These are phyloP conservation scores for Acanthamoeba sp. DNA, from an alignment of 208 protist genomes.

Conservation along the genomic window DNA sequence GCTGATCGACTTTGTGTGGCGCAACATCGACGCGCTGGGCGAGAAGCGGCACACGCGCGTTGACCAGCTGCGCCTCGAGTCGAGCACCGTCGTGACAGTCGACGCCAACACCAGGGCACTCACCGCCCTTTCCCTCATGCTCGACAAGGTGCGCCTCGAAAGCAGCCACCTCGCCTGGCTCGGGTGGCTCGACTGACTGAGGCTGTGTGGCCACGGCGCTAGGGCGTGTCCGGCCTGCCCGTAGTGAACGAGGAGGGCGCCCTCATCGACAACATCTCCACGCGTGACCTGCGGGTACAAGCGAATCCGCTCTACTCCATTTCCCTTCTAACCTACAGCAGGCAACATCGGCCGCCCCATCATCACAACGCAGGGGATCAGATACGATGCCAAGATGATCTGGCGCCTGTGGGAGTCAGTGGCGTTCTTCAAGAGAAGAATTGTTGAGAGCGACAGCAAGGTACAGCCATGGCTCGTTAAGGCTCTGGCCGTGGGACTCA, in stretches of 20 bases:
- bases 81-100: neutral
- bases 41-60: neutral
- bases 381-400: slow-evolving; percentile 11
- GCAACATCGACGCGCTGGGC: slow-evolving; percentile 6
- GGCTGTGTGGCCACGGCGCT: neutral
- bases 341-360: too few relatives aligned
- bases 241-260: neutral
- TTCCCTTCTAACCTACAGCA: too few relatives aligned
- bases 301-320: neutral
- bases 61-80: neutral
- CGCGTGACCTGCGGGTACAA: neutral
- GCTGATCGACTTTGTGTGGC: slow-evolving; percentile 23
- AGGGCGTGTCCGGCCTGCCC: neutral
- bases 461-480: neutral
- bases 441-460: neutral
- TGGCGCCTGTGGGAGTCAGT: slow-evolving; percentile 11
- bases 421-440: neutral
- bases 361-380: slow-evolving; percentile 13
- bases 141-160: neutral
- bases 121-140: neutral
- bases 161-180: neutral
- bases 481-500: too few relatives aligned
- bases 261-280: slow-evolving; percentile 4
- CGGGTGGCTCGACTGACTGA: too few relatives aligned
- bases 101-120: neutral